Evolutionary conservation across 257 asterid genomes (phyloP).

Genomic region (Gardenia jasminoides): DNA sequence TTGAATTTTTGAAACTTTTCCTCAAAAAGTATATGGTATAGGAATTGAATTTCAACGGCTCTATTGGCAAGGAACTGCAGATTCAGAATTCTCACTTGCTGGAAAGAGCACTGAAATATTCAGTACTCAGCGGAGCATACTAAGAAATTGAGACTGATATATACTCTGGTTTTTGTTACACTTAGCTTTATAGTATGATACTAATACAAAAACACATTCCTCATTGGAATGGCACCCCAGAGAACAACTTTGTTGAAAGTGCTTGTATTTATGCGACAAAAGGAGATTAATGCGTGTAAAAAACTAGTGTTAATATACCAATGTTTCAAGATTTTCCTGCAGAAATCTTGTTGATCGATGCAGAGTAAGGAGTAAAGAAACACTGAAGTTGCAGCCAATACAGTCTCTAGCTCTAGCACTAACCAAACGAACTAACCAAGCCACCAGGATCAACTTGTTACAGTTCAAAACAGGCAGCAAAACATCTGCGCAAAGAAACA

Average conservation of each 20-base stretch:
- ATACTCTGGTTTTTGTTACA: neutral
- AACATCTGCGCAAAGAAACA: constrained; percentile 39
- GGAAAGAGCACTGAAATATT: neutral
- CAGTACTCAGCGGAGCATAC: neutral
- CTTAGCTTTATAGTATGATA: neutral
- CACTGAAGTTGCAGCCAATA: constrained; percentile 1
- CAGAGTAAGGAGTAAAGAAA: neutral
- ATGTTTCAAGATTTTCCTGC: neutral
- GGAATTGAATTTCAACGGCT: neutral
- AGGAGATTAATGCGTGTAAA: neutral
- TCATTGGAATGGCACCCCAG: neutral
- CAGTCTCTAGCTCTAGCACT: neutral
- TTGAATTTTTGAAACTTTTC: neutral
- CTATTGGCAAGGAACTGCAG: neutral
- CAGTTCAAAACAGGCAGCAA: constrained; percentile 62
- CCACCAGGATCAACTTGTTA: neutral
- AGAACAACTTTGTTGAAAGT: neutral
- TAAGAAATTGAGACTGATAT: neutral
- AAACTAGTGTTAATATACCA: neutral
- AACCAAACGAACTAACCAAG: neutral
- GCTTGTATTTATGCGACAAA: neutral
- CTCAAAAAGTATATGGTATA: neutral
- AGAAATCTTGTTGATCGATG: neutral
- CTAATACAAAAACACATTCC: neutral
- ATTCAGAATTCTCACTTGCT: neutral